Base-by-base conservation (phyloP, 257 asterid species). In the Sherardia arvensis region DNA sequence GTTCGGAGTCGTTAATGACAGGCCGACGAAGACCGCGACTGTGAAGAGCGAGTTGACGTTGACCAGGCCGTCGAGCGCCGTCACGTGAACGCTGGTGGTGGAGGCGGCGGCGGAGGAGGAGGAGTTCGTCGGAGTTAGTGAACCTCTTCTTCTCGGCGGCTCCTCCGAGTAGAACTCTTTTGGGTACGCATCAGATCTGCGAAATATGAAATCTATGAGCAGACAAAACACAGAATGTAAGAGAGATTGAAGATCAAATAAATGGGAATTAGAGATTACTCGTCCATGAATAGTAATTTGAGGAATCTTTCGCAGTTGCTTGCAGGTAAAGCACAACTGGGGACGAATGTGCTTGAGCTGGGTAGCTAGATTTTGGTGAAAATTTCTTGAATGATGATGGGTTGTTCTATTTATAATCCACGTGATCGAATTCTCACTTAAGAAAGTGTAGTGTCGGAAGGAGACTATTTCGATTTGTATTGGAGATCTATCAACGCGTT, bases 21-120 rank as follows among this genome's bases (percentile, higher is more conserved):
- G 85, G 0, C 96, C 96, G 9, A 90, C 87, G 66, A 90, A 87
- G 27, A 90, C 91, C 51, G 97, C 97, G 48, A 90, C 76, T 2
- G 97, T 84, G 87, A 90, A 90, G 63, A 90, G 96, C 8, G 97
- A 84, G 71, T 85, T 91, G 30, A 88, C 96, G 33, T 84, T 90
- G 21, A 87, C 96, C 1, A 90, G 86, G 53, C 91, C 95, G 71
- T 91, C 97, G 29, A 90, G 95, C 57, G 97, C 96, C 54, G 91
- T 84, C 65, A 90, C 89, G 49, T 84, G 96, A 71, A 87, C 86
- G 79, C 95, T 83, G 62, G 95, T 86, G 63, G 95, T 90, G 67
- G 82, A 57, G 47, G 72, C 4, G 48, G 72, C 6, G 49, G 76
- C 66, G 18, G n/a, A n/a, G n/a, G 2, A 17, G 21, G 55, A 49